Conservation (phyloP, 805 yeast species). For the Nakazawaea wickerhamii region DNA sequence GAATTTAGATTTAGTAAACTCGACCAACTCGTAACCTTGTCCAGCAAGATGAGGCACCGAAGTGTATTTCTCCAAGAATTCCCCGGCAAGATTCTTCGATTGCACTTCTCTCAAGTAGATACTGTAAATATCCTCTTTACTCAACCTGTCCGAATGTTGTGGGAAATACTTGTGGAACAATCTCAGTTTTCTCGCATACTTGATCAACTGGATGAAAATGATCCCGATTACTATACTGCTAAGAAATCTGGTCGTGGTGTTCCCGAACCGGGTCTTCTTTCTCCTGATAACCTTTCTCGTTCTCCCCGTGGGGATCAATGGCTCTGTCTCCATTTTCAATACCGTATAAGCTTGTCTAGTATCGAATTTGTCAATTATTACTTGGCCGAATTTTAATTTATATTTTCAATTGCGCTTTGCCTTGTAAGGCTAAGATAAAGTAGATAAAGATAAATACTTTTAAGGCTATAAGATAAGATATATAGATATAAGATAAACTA, state of each 20-base stretch:
- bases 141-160: background rate
- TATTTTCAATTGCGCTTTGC: too few species aligned
- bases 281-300: background rate
- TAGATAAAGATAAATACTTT: too few species aligned
- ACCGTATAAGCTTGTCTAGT: background rate
- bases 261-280: constrained; percentile 1
- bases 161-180: constrained; percentile 1
- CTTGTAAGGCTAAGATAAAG: too few species aligned
- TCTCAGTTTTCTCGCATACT: background rate
- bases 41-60: constrained; percentile 56
- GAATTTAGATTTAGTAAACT: constrained; percentile 57
- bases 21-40: constrained; percentile 38
- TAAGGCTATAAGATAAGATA: too few species aligned
- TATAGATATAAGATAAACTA: background rate
- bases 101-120: constrained; percentile 22
- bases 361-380: too few species aligned
- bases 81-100: constrained; percentile 34
- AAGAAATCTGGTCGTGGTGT: constrained; percentile 2
- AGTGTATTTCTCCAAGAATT: constrained; percentile 52
- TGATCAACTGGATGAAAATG: constrained; percentile 1
- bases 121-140: constrained; percentile 8
- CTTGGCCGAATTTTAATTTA: too few species aligned
- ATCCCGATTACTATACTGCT: background rate
- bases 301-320: constrained; percentile 1
- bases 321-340: constrained; percentile 7